Evolutionary conservation across 768 basidiomycete species (phyloP), one percentile per base, ranked within the genome.

Genomic region (Leccinum obscurum): DNA sequence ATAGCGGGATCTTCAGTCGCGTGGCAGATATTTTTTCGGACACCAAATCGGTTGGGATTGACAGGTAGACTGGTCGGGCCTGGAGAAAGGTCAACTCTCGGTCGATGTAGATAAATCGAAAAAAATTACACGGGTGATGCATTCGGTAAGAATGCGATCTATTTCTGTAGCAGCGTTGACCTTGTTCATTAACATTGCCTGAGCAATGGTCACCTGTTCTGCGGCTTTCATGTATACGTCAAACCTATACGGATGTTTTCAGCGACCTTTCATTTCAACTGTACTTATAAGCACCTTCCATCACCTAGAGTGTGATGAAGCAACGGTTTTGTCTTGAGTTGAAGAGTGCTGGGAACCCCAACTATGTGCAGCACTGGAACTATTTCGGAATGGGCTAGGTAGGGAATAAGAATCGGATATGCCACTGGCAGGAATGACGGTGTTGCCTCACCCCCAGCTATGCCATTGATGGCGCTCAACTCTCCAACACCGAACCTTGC

Each of bases 401-500:
- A 6, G 46, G 24, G 10, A 2, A 39, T 70, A 34, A 62, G 59
- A 22, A 8, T 55, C 60, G 20, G 55, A n/a, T 26, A 54, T 0
- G 30, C 6, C 14, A 10, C 30, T 30, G 30, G 9, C 30, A 39
- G 13, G 4, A 44, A 37, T 9, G 17, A 51, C 10, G 7, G 4
- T n/a, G 41, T 49, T 20, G 1, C 6, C 78, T 59, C 65, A 84
- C 88, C 85, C 66, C 89, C 89, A 30, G 89, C 92, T 62, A 95
- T 84, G 46, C 91, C 90, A 66, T 93, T 92, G 37, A 90, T 86
- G 4, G 94, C 93, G 44, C 88, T 90, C 49, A 96, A 76, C 72
- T 97, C 95, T 15, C 95, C 95, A n/a, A 97, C 95, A 57, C 95
- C 95, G 64, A 95, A 96, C 2, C 88, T 90, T 56, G 6, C 20